phyloP scores from a whole-genome alignment of 2,329 filamentous ascomycete genomes.

The Aspergillus nomiae region DNA sequence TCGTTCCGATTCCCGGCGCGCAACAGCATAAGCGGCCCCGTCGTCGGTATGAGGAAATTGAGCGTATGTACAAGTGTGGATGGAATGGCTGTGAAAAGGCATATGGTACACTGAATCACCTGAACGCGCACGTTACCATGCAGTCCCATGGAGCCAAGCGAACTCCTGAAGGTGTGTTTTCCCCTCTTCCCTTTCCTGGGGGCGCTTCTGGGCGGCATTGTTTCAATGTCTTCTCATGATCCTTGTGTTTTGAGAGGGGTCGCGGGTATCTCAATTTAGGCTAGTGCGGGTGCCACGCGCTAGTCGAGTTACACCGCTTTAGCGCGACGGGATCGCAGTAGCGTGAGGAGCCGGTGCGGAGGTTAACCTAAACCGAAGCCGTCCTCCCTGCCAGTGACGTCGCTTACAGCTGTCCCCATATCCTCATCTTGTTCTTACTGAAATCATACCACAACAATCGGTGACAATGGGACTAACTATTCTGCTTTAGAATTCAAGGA shows the following conservation, averaged over 20 bases:
- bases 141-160: conserved; percentile 93
- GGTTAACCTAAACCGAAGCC: conserved; percentile 41
- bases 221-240: conserved; percentile 8
- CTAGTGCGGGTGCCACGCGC: conserved; percentile 41
- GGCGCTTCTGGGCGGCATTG: background rate
- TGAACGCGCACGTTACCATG: conserved; percentile 99
- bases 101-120: conserved; percentile 93
- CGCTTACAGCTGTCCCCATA: background rate
- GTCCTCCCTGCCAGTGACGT: conserved; percentile 12
- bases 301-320: conserved; percentile 53
- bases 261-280: conserved; percentile 41
- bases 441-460: background rate
- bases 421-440: background rate
- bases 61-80: conserved; percentile 99
- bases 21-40: conserved; percentile 96
- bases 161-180: conserved; percentile 85
- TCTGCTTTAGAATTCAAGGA: conserved; percentile 85
- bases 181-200: no score
- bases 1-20: conserved; percentile 93
- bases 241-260: conserved; percentile 28
- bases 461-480: conserved; percentile 21
- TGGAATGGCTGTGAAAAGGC: conserved; percentile 99
- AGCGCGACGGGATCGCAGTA: conserved; percentile 56
- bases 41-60: conserved; percentile 94
- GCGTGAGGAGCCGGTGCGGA: conserved; percentile 50